These are phyloP conservation scores for Kuraishia piskuri DNA, from an alignment of 805 yeast species.

Conservation along the genomic window DNA sequence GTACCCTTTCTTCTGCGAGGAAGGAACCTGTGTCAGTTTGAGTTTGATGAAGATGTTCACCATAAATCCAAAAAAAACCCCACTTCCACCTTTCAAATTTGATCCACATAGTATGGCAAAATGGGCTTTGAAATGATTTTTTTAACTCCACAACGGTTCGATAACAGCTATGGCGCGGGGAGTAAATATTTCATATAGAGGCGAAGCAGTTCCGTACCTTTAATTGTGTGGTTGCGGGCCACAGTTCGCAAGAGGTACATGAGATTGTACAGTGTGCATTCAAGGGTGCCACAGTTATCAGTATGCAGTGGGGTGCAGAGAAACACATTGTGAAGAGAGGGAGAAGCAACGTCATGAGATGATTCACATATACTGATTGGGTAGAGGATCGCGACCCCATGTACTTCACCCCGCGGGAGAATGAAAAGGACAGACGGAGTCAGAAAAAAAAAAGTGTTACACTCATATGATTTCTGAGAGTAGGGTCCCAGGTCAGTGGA, in stretches of 20 bases:
- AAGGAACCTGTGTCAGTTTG: too few relatives aligned
- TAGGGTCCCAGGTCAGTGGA: too few relatives aligned
- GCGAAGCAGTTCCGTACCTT: background rate
- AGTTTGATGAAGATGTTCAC: background rate
- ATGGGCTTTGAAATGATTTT: background rate
- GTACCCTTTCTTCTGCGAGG: background rate
- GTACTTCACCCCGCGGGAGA: background rate
- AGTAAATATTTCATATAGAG: background rate
- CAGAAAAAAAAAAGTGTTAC: too few relatives aligned
- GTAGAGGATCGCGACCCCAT: too few relatives aligned
- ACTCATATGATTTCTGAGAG: too few relatives aligned
- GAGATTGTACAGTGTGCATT: background rate
- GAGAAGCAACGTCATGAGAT: background rate
- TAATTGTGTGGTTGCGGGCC: background rate
- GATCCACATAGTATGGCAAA: background rate
- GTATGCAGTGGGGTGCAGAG: background rate
- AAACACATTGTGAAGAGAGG: background rate
- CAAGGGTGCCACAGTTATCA: background rate
- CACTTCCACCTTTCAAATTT: background rate
- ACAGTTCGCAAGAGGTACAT: background rate
- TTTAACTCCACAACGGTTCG: background rate
- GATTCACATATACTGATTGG: background rate
- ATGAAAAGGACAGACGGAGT: too few relatives aligned
- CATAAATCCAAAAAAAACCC: too few relatives aligned
- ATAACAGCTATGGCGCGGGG: background rate